A percentile compares a stretch with the other conserved stretches of the same genome.
Conservation (phyloP, 805 yeast genomes). For the Metschnikowia reukaufii region DNA sequence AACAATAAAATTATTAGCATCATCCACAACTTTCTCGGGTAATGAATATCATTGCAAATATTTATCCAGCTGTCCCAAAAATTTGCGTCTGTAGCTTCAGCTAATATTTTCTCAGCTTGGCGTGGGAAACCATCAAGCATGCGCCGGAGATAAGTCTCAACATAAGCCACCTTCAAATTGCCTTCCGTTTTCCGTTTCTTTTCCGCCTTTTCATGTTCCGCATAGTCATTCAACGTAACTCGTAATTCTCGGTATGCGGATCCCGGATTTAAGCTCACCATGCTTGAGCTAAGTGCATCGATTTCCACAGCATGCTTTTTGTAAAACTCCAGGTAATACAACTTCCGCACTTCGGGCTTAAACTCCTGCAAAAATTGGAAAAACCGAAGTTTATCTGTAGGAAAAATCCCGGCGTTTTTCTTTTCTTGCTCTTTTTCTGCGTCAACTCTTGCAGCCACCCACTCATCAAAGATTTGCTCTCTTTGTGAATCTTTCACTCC, state of each 20-base stretch:
- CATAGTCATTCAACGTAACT: conserved; percentile 28
- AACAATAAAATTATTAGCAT: conserved; percentile 36
- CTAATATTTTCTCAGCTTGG: background rate
- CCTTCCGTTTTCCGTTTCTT: conserved; percentile 22
- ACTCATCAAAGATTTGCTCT: conserved; percentile 15
- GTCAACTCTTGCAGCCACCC: conserved; percentile 7
- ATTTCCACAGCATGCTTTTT: conserved; percentile 17
- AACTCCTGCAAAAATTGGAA: conserved; percentile 28
- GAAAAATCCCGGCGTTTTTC: conserved; percentile 13
- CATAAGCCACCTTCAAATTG: conserved; percentile 32
- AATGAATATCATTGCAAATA: conserved; percentile 25
- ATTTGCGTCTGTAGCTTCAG: background rate
- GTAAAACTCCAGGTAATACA: conserved; percentile 30
- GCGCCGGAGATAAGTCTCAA: conserved; percentile 22
- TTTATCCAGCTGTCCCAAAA: conserved; percentile 32
- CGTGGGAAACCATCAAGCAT: background rate
- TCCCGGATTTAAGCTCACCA: conserved; percentile 21
- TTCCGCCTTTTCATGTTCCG: conserved; percentile 27
- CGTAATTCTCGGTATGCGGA: conserved; percentile 28
- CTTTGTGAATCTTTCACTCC: conserved; percentile 22
- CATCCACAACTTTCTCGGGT: conserved; percentile 24
- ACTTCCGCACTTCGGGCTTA: conserved; percentile 30
- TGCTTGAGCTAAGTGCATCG: background rate
- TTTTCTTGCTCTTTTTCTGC: background rate
- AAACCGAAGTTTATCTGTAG: conserved; percentile 25